Base-by-base conservation (phyloP, 73 alveolate genomes). In the Tetrahymena thermophila region DNA sequence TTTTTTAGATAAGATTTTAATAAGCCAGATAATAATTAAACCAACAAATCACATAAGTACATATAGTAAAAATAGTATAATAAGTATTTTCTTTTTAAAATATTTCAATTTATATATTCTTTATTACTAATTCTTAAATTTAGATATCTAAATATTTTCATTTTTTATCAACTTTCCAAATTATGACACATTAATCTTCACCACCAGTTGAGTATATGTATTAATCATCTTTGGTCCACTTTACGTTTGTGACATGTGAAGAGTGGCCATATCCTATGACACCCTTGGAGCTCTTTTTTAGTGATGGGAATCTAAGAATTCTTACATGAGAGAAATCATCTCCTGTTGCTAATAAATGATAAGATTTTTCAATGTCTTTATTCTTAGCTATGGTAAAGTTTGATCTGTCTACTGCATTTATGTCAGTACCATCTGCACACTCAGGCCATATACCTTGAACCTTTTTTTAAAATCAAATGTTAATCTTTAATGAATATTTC, bases 121-220 rank as follows among this genome's bases (percentile, higher is more conserved):
- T 50, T 50, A 14, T 50, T 15, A 19, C 15, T 21, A 0, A 21
- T 50, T 19, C 83, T 50, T 2, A 5, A 50, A 50, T 50, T 50
- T 14, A 40, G 10, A 40, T 43, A 50, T 15, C 28, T 10, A 21
- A 21, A 50, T 50, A n/a, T 9, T 19, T 28, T 71, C 89, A 71
- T 71, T 93, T 93, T 34, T 95, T 95, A 28, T 95, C 89, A 93
- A 96, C 97, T 94, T 98, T 99, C 99, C 99, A 98, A 83, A 98
- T 96, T 96, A 99, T 97, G 11, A 98, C 98, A 96, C 99, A 97
- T 93, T 98, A 96, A 96, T 99, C 99, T 96, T 98, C 99, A 31
- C 99, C 99, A 35, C 99, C 99, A 56, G 99, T 97, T 37, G 99
- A 97, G 93, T 97, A 96, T 44, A 99, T 94, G 85, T 94, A 94